A percentile compares a stretch with the other conserved stretches of the same genome.
These are phyloP conservation scores for Dactylellina cionopaga DNA, from an alignment of 2,329 filamentous ascomycete species.

Conservation along the genomic window DNA sequence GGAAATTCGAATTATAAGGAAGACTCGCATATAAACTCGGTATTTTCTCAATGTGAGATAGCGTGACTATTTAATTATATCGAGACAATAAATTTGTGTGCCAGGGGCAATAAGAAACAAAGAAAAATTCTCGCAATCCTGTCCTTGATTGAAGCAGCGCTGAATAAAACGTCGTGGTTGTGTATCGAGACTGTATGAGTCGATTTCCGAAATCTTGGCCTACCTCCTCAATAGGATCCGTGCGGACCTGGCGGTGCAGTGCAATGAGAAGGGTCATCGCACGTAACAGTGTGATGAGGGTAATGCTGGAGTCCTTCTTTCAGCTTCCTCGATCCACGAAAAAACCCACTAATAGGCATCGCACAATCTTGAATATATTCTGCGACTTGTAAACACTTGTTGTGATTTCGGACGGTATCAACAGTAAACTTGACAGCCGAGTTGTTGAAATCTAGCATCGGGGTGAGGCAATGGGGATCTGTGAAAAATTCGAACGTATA, in stretches of 20 bases:
- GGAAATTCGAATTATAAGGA: conserved; percentile 1
- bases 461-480: conserved; percentile 2
- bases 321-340: conserved; percentile 7
- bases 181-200: too few species aligned
- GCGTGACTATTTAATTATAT: conserved; percentile 9
- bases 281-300: not conserved
- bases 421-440: conserved; percentile 1
- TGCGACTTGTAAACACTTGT: not conserved
- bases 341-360: conserved; percentile 22
- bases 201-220: not conserved
- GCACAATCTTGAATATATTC: not conserved
- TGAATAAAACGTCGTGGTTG: too few species aligned
- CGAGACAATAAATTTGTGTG: conserved; percentile 18
- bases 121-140: conserved; percentile 28
- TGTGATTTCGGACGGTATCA: conserved; percentile 3
- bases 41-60: conserved; percentile 1
- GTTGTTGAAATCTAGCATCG: not conserved
- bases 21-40: conserved; percentile 47
- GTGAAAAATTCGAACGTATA: conserved; percentile 34
- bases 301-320: conserved; percentile 2
- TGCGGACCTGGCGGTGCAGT: not conserved
- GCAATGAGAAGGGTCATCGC: conserved; percentile 6
- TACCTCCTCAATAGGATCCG: not conserved
- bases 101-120: not conserved
- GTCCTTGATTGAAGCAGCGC: not conserved